Base-by-base conservation (phyloP, 441 rosid species). In the Erodium texanum region DNA sequence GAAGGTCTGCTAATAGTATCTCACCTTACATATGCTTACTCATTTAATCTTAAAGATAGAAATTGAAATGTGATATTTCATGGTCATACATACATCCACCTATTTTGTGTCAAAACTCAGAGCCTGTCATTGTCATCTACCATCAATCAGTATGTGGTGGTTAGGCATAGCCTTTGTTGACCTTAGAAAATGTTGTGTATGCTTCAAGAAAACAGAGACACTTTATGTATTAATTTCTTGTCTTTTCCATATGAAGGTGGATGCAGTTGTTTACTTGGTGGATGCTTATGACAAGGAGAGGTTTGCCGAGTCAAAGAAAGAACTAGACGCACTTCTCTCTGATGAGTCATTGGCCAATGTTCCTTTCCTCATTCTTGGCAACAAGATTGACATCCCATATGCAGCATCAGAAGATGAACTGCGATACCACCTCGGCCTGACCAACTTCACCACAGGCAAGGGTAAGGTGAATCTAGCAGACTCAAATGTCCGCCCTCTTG, bases 241-340 rank as follows among this genome's bases (percentile, higher is more conserved):
- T 32, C 23, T 24, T 24, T 18, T 71, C 48, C 22, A 23, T 34
- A 63, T 71, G 71, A 36, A 89, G 96, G 96, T 90, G 80, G 96
- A 90, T 81, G 94, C 94, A 0, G 97, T 90, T 63, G 94, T 90
- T 65, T 90, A 90, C 80, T 82, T 90, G 23, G 94, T 90, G 63
- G 97, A 90, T 77, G 96, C 96, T n/a, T 83, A 80, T 64, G 97
- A 90, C 78, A 87, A 85, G 70, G 97, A 90, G 75, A 84, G 97
- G 74, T 86, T 89, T 68, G 74, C 86, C 0, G 93, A 88, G 73
- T 88, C 97, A 3, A 90, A 88, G 71, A 84, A 77, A 70, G 97
- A 90, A 76, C 82, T 90, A n/a, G 93, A 88, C 24, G 95, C 97
- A 43, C 93, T 88, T 52, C 88, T 88, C 7, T 87, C 89, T 0